Evolutionary conservation across 257 asterid genomes (phyloP), one percentile per base, ranked within the genome.

Genomic region (Apocynum venetum): DNA sequence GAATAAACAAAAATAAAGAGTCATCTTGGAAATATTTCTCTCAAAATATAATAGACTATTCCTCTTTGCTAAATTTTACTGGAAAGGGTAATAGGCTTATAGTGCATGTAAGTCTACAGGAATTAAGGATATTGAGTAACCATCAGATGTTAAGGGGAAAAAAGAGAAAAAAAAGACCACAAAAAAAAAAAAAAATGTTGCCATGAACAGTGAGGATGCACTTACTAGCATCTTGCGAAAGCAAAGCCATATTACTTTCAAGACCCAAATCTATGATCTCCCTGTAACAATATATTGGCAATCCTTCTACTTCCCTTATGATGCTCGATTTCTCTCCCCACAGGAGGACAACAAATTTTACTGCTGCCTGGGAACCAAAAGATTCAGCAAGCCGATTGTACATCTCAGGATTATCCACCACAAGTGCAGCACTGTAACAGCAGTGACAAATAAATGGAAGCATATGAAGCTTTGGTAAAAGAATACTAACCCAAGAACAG

Each of bases 241-340:
- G 89, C 73, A 88, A 79, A 61, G 81, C 71, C 72, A 75, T 83
- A 84, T 86, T 93, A 76, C 93, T 88, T 82, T 89, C 82, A 69
- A 55, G 75, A 53, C 98, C 98, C 86, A 88, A 81, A 82, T 89
- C 86, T 77, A 89, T 76, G 76, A 92, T 84, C 88, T 94, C 96
- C 85, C 81, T 79, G 80, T 92, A 94, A 82, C 79, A 86, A 72
- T 91, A 91, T 44, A 89, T 82, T 43, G 96, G 93, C 76, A 81
- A 82, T 78, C 78, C 85, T 17, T 65, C 81, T 3, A 80, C 88
- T 79, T 79, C 89, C 74, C 76, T 83, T 71, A 75, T 57, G 53
- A 89, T 81, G 85, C 88, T 85, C 78, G 96, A 83, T 80, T 89
- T 94, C 67, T 91, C 93, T 69, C 97, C 98, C 98, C 98, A 94